A percentile compares a stretch with the other conserved stretches of the same genome.
phyloP scores from a whole-genome alignment of 2,329 filamentous ascomycete species.

The Teratosphaeria pseudoeucalypti region DNA sequence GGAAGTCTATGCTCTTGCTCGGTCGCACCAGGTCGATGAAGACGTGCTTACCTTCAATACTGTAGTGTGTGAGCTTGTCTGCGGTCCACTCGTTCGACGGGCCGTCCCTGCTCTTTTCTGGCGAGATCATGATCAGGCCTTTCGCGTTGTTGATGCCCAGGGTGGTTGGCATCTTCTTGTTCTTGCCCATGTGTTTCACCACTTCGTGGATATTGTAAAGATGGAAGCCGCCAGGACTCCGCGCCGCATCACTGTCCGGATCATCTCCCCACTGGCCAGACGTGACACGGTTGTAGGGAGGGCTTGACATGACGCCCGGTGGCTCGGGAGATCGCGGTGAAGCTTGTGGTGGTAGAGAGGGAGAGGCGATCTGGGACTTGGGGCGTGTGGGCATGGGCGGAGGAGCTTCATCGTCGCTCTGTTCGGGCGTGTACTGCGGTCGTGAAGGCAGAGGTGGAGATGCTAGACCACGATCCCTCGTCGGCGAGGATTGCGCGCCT shows the following conservation, averaged over 20 bases:
- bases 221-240: conserved; percentile 66
- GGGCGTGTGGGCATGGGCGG: conserved; percentile 56
- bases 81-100: conserved; percentile 87
- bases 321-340: conserved; percentile 29
- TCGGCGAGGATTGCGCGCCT: conserved; percentile 12
- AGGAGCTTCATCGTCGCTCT: conserved; percentile 51
- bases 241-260: conserved; percentile 3
- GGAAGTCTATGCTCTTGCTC: conserved; percentile 91
- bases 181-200: conserved; percentile 91
- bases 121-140: conserved; percentile 80
- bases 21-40: conserved; percentile 88
- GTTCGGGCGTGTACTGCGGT: conserved; percentile 53
- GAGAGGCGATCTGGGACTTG: conserved; percentile 45
- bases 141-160: conserved; percentile 86
- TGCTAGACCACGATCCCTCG: conserved; percentile 23
- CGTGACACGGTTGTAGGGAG: conserved; percentile 44
- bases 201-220: conserved; percentile 97
- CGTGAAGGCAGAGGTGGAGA: conserved; percentile 46
- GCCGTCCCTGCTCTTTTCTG: conserved; percentile 72
- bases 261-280: conserved; percentile 4
- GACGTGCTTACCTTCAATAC: conserved; percentile 93
- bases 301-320: conserved; percentile 41
- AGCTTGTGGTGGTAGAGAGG: conserved; percentile 28
- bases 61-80: conserved; percentile 94
- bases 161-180: conserved; percentile 97